phyloP scores from a whole-genome alignment of 1,284 basidiomycete species.

The Trametes sp. region DNA sequence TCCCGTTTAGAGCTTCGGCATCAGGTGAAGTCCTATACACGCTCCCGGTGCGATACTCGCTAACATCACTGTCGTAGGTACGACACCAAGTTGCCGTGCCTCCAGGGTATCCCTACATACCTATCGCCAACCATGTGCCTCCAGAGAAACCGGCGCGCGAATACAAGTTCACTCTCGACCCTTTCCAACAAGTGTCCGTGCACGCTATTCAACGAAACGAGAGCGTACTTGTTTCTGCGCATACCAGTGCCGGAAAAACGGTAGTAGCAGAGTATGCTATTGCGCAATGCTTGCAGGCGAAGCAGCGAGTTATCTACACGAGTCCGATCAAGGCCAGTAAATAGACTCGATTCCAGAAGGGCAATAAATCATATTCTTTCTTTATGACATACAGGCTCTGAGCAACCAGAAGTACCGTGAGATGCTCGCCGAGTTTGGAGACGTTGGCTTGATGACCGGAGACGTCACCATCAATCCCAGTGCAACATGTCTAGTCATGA shows the following conservation, averaged over 20 bases:
- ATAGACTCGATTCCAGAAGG: slow-evolving; percentile 32
- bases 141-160: slow-evolving; percentile 90
- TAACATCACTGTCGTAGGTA: slow-evolving; percentile 57
- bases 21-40: slow-evolving; percentile 61
- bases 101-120: slow-evolving; percentile 89
- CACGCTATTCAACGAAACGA: slow-evolving; percentile 97
- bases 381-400: slow-evolving; percentile 69
- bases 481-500: slow-evolving; percentile 98
- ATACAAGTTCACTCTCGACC: slow-evolving; percentile 97
- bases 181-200: slow-evolving; percentile 96
- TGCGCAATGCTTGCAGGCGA: slow-evolving; percentile 91
- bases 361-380: slow-evolving; percentile 32
- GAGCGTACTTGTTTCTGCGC: slow-evolving; percentile 97
- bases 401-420: slow-evolving; percentile 99
- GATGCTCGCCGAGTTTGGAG: slow-evolving; percentile 95
- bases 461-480: slow-evolving; percentile 99
- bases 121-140: slow-evolving; percentile 93
- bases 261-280: slow-evolving; percentile 99
- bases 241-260: slow-evolving; percentile 98
- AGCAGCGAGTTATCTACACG: slow-evolving; percentile 98
- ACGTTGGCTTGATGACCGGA: slow-evolving; percentile 99
- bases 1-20: slow-evolving; percentile 79
- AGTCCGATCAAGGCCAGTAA: slow-evolving; percentile 95
- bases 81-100: slow-evolving; percentile 97
- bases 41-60: neutral